Conservation (phyloP, 1,139 yeast genomes). For the Eremothecium sinecaudum region DNA sequence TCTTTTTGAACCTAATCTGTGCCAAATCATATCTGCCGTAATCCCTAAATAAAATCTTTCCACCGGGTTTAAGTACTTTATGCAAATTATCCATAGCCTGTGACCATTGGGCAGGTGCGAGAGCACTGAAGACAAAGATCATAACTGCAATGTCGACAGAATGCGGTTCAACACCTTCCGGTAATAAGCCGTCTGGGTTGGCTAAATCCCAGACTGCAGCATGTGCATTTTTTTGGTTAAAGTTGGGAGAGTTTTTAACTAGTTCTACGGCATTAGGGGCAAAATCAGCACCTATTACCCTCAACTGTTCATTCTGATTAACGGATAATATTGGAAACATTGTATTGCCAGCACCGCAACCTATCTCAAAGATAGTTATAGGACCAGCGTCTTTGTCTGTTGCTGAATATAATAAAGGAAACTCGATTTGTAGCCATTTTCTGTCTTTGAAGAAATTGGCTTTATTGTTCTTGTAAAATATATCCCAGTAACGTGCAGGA, state of each 20-base stretch:
- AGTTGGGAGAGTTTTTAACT: slow-evolving; percentile 56
- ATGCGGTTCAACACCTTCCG: slow-evolving; percentile 71
- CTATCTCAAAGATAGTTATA: slow-evolving; percentile 74
- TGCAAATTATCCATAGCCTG: slow-evolving; percentile 63
- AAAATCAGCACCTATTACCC: slow-evolving; percentile 81
- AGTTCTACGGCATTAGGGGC: slow-evolving; percentile 84
- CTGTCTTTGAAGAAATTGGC: slow-evolving; percentile 95
- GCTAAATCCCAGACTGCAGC: slow-evolving; percentile 97
- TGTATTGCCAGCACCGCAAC: slow-evolving; percentile 98
- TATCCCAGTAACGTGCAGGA: slow-evolving; percentile 94
- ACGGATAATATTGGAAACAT: slow-evolving; percentile 79
- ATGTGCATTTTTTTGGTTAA: slow-evolving; percentile 55
- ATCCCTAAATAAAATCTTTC: slow-evolving; percentile 80
- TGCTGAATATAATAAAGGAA: slow-evolving; percentile 73
- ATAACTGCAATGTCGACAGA: slow-evolving; percentile 86
- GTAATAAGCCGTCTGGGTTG: slow-evolving; percentile 60
- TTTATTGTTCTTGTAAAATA: slow-evolving; percentile 78
- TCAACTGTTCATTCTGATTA: slow-evolving; percentile 68
- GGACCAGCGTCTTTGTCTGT: slow-evolving; percentile 64
- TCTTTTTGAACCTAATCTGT: slow-evolving; percentile 86
- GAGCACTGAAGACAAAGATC: slow-evolving; percentile 89
- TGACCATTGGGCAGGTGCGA: slow-evolving; percentile 86
- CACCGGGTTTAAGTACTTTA: slow-evolving; percentile 83
- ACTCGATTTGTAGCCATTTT: slow-evolving; percentile 91
- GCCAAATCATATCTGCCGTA: slow-evolving; percentile 95